These are phyloP conservation scores for Sequoiadendron giganteum DNA, from an alignment of 75 land plant species.

Conservation along the genomic window DNA sequence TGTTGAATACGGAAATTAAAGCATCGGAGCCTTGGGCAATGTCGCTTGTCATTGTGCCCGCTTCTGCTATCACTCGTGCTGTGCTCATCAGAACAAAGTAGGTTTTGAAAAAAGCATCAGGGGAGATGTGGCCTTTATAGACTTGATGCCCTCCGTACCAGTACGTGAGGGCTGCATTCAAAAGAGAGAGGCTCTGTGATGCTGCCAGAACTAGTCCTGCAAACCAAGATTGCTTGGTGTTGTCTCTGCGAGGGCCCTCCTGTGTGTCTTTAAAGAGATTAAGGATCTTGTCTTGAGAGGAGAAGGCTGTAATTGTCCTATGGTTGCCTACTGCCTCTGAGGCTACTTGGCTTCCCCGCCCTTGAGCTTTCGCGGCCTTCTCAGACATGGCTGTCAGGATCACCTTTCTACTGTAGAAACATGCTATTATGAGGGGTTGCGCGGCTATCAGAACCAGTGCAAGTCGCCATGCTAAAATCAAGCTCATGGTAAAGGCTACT, in stretches of 20 bases:
- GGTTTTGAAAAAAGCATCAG: constrained; percentile 58
- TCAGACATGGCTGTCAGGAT: constrained; percentile 38
- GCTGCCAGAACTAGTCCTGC: constrained; percentile 65
- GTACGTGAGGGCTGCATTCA: constrained; percentile 64
- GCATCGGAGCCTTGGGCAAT: constrained; percentile 44
- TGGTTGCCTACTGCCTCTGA: constrained; percentile 66
- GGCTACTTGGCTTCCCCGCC: constrained; percentile 53
- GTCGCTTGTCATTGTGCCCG: constrained; percentile 59
- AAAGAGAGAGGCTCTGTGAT: constrained; percentile 44
- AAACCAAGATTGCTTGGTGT: constrained; percentile 46
- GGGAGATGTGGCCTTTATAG: constrained; percentile 30
- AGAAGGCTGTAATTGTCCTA: constrained; percentile 64
- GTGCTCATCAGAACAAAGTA: constrained; percentile 83
- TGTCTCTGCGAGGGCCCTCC: constrained; percentile 38
- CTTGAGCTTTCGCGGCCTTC: constrained; percentile 43
- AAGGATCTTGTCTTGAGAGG: constrained; percentile 42
- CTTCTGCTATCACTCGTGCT: constrained; percentile 78
- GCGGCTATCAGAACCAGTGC: constrained; percentile 75
- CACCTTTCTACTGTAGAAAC: constrained; percentile 60
- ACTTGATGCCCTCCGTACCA: constrained; percentile 83
- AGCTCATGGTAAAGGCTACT: constrained; percentile 50
- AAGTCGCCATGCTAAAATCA: constrained; percentile 65
- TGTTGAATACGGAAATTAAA: constrained; percentile 38
- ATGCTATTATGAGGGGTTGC: constrained; percentile 67
- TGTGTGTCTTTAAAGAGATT: constrained; percentile 45